phyloP scores from a whole-genome alignment of 2,329 filamentous ascomycete species.

The Fusarium camptoceras region DNA sequence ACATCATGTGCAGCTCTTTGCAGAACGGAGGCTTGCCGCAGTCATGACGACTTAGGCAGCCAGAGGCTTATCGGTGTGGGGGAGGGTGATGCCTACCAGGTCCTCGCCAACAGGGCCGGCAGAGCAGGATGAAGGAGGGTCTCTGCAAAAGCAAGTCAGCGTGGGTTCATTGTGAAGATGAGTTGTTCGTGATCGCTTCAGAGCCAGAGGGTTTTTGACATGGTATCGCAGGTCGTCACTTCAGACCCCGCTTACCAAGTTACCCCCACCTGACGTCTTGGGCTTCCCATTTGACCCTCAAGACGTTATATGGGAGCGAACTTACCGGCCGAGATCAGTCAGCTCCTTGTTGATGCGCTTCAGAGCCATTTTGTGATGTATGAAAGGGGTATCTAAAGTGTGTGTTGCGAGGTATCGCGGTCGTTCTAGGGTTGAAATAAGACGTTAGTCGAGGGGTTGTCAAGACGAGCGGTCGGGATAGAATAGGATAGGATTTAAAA shows the following conservation, averaged over 20 bases:
- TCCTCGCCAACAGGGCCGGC: constrained; percentile 97
- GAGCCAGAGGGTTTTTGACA: constrained; percentile 20
- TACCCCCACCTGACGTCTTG: constrained; percentile 54
- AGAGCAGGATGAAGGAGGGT: constrained; percentile 98
- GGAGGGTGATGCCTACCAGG: constrained; percentile 76
- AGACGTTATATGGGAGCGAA: constrained; percentile 44
- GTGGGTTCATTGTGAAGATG: neutral
- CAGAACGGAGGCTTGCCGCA: constrained; percentile 8
- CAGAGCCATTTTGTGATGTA: constrained; percentile 75
- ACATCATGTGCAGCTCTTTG: neutral
- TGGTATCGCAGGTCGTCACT: constrained; percentile 30
- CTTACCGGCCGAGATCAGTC: constrained; percentile 88
- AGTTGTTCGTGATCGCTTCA: constrained; percentile 1
- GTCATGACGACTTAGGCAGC: constrained; percentile 32
- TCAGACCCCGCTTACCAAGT: constrained; percentile 52
- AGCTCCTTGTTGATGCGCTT: constrained; percentile 97
- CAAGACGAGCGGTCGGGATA: constrained; percentile 28
- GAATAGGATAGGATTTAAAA: constrained; percentile 30
- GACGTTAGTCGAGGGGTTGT: constrained; percentile 43
- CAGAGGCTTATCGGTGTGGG: constrained; percentile 40
- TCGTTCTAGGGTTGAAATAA: constrained; percentile 38
- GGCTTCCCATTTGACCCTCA: constrained; percentile 46
- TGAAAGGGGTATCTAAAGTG: constrained; percentile 45
- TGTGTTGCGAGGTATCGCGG: constrained; percentile 46
- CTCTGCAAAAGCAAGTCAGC: constrained; percentile 66